These are phyloP conservation scores for Austroboletus sp. DNA, from an alignment of 1,284 basidiomycete genomes.

Conservation along the genomic window DNA sequence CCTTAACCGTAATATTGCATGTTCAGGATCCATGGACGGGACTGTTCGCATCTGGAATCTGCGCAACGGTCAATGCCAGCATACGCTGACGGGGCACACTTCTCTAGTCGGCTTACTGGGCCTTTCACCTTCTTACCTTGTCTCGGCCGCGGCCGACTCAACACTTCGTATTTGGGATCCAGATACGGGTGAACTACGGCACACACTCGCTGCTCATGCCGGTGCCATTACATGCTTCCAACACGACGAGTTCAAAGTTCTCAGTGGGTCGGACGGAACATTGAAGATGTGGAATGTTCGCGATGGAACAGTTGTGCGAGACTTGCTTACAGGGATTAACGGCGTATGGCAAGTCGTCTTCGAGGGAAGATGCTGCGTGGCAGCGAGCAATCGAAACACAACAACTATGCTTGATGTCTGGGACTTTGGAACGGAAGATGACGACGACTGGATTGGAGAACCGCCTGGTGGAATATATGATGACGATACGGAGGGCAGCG, in stretches of 20 bases:
- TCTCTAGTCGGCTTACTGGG: constrained; percentile 84
- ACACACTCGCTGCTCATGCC: constrained; percentile 80
- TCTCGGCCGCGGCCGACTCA: constrained; percentile 90
- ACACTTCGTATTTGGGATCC: constrained; percentile 91
- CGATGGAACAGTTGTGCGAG: constrained; percentile 76
- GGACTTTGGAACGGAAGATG: constrained; percentile 72
- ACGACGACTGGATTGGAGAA: constrained; percentile 52
- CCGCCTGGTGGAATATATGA: constrained; percentile 47
- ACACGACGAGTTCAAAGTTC: constrained; percentile 92
- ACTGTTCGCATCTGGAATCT: constrained; percentile 91
- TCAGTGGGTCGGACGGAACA: constrained; percentile 90
- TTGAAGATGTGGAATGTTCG: constrained; percentile 94
- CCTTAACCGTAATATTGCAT: constrained; percentile 75
- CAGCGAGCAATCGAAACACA: constrained; percentile 79
- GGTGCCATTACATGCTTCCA: constrained; percentile 97
- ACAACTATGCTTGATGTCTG: constrained; percentile 78
- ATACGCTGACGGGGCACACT: constrained; percentile 79
- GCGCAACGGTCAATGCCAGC: constrained; percentile 69
- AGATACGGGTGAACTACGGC: constrained; percentile 67
- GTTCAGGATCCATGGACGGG: constrained; percentile 94
- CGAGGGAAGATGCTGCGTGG: constrained; percentile 86
- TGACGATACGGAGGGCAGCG: constrained; percentile 51
- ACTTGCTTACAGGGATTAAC: constrained; percentile 80
- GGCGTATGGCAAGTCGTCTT: constrained; percentile 96
- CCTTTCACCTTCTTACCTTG: constrained; percentile 80